Base-by-base conservation (phyloP, 495 filamentous ascomycete genomes). In the Rhypophila decipiens region DNA sequence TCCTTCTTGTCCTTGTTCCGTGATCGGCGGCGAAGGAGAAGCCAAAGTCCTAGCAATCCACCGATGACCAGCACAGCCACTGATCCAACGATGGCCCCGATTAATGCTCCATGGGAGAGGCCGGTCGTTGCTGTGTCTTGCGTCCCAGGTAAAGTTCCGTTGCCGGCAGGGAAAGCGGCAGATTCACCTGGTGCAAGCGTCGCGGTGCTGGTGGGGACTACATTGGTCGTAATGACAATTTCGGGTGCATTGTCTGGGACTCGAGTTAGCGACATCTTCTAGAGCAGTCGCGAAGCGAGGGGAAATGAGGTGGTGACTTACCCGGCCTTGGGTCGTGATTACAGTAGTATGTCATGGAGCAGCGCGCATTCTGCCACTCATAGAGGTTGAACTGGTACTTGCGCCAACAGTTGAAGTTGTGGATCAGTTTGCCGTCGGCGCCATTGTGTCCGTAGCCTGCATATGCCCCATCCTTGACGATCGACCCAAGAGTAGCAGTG, bases 371-470 rank as follows among this genome's bases (percentile, higher is more conserved):
- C 21, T 57, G 56, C 20, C 61, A 63, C 0, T 15, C 47, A 23
- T 69, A 72, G 20, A 67, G 36, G n/a, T 55, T 44, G 8, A 35
- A 37, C 20, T 39, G n/a, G 18, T 52, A 57, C 33, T 35, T 55
- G 46, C 67, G 64, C 58, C 60, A 72, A 33, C 69, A 72, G 0
- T 44, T 51, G 37, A 72, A 72, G 12, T 54, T 51, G 1, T 44
- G 56, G 35, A 61, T 70, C 63, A 7, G 7, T 13, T 13, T 31
- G 13, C 56, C 50, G 2, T 49, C 63, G 37, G 60, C 68, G 2
- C 61, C 67, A 39, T 72, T 72, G 40, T 62, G 33, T 1, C 63
- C 69, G 1, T 40, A 60, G 1, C 69, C 69, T 0, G 68, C 66
- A 19, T 52, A 64, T 36, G 65, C 45, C 2, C 61, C 63, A 0